phyloP scores from a whole-genome alignment of 805 yeast species.

The Komagataella phaffii region DNA sequence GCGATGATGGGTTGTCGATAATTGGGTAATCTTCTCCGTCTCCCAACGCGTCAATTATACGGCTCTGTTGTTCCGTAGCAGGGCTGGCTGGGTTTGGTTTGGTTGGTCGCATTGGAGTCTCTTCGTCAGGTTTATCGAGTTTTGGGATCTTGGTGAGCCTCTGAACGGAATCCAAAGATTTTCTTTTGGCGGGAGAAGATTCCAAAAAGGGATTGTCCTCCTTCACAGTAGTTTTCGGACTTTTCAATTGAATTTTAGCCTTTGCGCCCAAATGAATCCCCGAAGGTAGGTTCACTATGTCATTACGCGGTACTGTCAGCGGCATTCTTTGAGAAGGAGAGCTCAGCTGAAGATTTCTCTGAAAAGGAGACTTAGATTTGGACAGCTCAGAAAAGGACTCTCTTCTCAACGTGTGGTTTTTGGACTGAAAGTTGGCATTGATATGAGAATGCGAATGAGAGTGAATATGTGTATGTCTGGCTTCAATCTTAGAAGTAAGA shows the following conservation, averaged over 20 bases:
- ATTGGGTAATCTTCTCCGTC: neutral
- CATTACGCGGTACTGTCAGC: conserved; percentile 18
- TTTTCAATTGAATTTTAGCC: neutral
- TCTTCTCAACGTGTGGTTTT: neutral
- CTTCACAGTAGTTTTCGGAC: neutral
- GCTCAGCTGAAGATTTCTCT: neutral
- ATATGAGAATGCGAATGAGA: neutral
- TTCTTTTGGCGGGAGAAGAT: neutral
- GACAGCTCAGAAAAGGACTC: conserved; percentile 2
- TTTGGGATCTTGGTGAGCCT: neutral
- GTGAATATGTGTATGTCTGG: neutral
- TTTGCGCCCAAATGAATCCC: neutral
- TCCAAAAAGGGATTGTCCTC: neutral
- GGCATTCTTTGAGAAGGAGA: conserved; percentile 10
- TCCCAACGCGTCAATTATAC: conserved; percentile 9
- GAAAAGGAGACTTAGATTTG: neutral
- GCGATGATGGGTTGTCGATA: neutral
- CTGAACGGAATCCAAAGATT: neutral
- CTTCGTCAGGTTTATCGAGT: neutral
- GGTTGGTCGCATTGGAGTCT: conserved; percentile 15
- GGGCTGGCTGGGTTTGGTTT: conserved; percentile 18
- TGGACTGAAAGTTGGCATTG: neutral
- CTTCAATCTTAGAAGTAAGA: neutral
- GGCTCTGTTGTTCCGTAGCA: conserved; percentile 13
- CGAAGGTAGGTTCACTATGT: conserved; percentile 1